A percentile compares a stretch with the other conserved stretches of the same genome.
Evolutionary conservation across 164 flowering plant genomes (phyloP).

Genomic region (Chimonanthus praecox): DNA sequence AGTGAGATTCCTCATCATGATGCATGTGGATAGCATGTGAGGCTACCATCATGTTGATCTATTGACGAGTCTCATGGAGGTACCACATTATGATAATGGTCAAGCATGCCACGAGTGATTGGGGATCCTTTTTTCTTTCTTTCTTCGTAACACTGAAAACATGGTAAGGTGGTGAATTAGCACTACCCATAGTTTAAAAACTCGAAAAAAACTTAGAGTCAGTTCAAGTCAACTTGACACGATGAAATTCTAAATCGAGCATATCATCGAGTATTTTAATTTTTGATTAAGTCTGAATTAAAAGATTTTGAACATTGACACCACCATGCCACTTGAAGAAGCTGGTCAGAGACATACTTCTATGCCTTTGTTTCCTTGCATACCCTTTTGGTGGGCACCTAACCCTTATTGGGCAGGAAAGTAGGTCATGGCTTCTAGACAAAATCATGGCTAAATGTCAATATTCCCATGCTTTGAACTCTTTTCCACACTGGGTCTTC

Average conservation of each 20-base stretch:
- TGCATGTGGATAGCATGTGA: slow-evolving; percentile 1
- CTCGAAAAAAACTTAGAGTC: no score
- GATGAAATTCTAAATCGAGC: no score
- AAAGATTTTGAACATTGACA: no score
- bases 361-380: slow-evolving; percentile 16
- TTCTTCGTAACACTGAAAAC: neutral
- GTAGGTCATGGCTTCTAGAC: slow-evolving; percentile 20
- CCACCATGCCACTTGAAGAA: neutral
- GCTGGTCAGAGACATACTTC: slow-evolving; percentile 26
- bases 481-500: neutral
- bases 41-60: slow-evolving; percentile 3
- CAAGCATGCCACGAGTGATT: slow-evolving; percentile 16
- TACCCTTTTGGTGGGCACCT: slow-evolving; percentile 14
- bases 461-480: slow-evolving; percentile 23
- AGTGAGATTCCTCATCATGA: slow-evolving; percentile 19
- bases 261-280: no score
- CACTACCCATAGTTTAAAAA: neutral
- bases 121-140: neutral
- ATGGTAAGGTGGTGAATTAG: neutral
- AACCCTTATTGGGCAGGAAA: slow-evolving; percentile 15
- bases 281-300: no score
- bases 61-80: neutral
- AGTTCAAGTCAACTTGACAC: no score
- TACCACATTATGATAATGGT: slow-evolving; percentile 2
- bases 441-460: slow-evolving; percentile 36